These are phyloP conservation scores for Acanthamoeba culbertsoni DNA, from an alignment of 208 protist genomes.

Conservation along the genomic window DNA sequence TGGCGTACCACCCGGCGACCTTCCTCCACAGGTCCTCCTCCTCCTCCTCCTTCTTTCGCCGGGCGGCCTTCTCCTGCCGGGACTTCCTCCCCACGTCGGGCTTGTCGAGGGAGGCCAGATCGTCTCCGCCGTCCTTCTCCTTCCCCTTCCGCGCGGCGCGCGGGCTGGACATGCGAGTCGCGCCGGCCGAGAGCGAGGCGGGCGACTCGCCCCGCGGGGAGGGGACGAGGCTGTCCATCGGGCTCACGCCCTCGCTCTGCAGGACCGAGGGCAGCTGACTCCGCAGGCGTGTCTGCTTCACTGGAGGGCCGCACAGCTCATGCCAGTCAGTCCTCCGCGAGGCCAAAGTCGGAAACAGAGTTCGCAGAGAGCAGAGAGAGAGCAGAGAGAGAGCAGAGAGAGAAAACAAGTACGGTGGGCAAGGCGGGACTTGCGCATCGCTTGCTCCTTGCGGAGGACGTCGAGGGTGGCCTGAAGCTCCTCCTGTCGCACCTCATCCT, in stretches of 20 bases:
- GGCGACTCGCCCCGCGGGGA: not conserved
- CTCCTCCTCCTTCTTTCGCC: not conserved
- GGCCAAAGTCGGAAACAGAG: too few species aligned
- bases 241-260: not conserved
- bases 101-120: not conserved
- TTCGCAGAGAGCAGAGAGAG: too few species aligned
- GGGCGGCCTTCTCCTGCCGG: not conserved
- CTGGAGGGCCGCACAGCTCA: too few species aligned
- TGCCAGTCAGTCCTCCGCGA: too few species aligned
- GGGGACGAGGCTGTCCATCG: not conserved
- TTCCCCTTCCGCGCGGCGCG: not conserved
- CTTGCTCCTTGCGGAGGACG: slow-evolving; percentile 6
- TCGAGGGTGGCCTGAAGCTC: not conserved
- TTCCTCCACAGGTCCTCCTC: not conserved
- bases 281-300: slow-evolving; percentile 15
- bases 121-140: not conserved
- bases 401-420: not conserved
- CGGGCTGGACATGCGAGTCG: not conserved
- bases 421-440: not conserved
- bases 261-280: not conserved
- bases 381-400: not conserved
- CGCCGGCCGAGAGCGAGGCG: not conserved
- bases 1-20: not conserved
- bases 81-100: not conserved
- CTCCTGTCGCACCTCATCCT: slow-evolving; percentile 34